Base-by-base conservation (phyloP, 768 basidiomycete species). In the Boletus speciosus region DNA sequence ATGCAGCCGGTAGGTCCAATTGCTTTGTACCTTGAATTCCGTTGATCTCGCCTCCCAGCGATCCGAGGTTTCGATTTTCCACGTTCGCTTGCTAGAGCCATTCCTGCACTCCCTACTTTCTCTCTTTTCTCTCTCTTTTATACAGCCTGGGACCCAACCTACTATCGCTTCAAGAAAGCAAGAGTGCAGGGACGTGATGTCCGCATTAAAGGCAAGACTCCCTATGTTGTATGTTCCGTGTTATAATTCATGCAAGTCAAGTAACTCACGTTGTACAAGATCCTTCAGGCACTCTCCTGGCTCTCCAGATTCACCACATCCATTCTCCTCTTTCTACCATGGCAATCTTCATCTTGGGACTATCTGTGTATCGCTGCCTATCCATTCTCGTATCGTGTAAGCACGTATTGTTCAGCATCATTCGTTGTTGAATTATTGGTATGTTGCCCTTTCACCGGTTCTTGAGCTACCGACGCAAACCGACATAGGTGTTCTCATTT, bases 91-190 rank as follows among this genome's bases (percentile, higher is more conserved):
- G 29, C 52, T 1, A 43, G 66, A 34, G 42, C 73, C 37, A 62
- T 70, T 47, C 78, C 79, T 10, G 56, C 66, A 5, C 71, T 86
- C 47, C 84, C 88, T 3, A 29, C 75, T 4, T 41, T 88, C 19
- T 71, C 76, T 29, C 41, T 84, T 1, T 11, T 81, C 15, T 92
- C 92, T 19, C 64, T 93, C 15, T 63, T 86, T 6, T 95, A 93
- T 86, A 83, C 84, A 1, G 82, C 79, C 2, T 96, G 93, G 93
- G 85, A 96, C 65, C 93, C 91, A 12, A 88, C 88, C 19, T 93
- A 92, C 68, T 71, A 78, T 23, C 74, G 79, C 10, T 73, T 81
- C 50, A 78, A 78, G 58, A 78, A 73, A 59, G 83, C 85, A 12
- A 79, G 81, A 60, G 73, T 80, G 39, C 88, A 91, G 73, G 88